Percentiles rank a stretch among this genome's conserved stretches.
phyloP scores from a whole-genome alignment of 768 basidiomycete genomes.

The Kwoniella newhampshirensis region DNA sequence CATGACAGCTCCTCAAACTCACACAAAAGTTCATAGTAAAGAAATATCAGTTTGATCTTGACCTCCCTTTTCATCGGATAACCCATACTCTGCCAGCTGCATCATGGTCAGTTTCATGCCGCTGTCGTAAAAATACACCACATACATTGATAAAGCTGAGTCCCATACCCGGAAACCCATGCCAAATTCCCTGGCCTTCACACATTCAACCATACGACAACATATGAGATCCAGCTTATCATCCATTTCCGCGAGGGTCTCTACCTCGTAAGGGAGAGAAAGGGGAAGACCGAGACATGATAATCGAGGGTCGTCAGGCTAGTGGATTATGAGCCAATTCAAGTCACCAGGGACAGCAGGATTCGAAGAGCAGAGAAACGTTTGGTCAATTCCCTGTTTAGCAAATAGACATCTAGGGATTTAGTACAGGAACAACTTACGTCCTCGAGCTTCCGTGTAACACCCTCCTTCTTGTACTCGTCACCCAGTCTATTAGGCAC shows the following conservation, averaged over 20 bases:
- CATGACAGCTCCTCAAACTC: conserved; percentile 19
- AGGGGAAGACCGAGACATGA: conserved; percentile 47
- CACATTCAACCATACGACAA: conserved; percentile 65
- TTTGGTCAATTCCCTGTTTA: too few species aligned
- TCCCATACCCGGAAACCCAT: conserved; percentile 74
- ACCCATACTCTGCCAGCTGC: conserved; percentile 76
- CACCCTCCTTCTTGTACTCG: conserved; percentile 15
- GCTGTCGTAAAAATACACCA: neutral
- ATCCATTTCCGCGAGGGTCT: conserved; percentile 73
- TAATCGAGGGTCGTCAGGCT: conserved; percentile 41
- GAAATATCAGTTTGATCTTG: conserved; percentile 68
- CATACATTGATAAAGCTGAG: conserved; percentile 36
- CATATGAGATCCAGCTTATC: conserved; percentile 72
- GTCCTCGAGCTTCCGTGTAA: conserved; percentile 10
- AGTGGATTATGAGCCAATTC: neutral
- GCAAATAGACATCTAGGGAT: too few species aligned
- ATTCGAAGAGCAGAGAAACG: too few species aligned
- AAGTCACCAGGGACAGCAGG: too few species aligned
- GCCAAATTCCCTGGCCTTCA: conserved; percentile 79
- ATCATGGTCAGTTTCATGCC: neutral
- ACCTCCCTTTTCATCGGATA: conserved; percentile 82
- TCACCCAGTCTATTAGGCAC: conserved; percentile 37
- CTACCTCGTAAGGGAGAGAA: conserved; percentile 70
- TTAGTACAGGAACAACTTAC: conserved; percentile 8
- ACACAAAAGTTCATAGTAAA: conserved; percentile 69